phyloP scores from a whole-genome alignment of 208 protist genomes.

The Willaertia magna region DNA sequence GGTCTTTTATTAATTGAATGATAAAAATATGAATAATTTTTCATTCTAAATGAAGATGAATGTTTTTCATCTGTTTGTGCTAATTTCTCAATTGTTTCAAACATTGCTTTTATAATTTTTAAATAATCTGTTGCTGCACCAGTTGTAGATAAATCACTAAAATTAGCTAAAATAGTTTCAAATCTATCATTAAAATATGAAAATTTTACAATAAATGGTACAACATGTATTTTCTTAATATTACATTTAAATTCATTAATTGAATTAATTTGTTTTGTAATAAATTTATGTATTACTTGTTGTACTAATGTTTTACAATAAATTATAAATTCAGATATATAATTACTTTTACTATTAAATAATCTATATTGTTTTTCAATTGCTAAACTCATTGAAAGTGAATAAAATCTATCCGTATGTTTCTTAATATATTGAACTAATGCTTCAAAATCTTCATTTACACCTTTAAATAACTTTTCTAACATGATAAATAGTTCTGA shows the following conservation, averaged over 20 bases:
- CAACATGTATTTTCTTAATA: not conserved
- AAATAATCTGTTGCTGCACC: not conserved
- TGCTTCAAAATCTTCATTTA: not conserved
- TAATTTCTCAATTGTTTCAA: not conserved
- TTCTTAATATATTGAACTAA: not conserved
- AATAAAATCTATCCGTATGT: not conserved
- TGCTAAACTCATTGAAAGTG: not conserved
- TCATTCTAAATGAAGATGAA: not conserved
- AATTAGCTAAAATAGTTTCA: not conserved
- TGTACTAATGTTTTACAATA: not conserved
- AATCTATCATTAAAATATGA: not conserved
- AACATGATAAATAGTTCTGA: not conserved
- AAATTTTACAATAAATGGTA: not conserved
- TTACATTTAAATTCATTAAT: not conserved
- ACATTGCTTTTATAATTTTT: not conserved
- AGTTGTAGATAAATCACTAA: not conserved
- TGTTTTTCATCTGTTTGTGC: not conserved
- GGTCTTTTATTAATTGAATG: not conserved
- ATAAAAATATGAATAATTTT: not conserved
- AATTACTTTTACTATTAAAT: not conserved
- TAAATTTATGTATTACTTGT: not conserved
- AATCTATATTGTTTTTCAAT: not conserved
- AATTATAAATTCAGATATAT: not conserved
- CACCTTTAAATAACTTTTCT: not conserved
- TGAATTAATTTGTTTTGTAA: not conserved